Conservation (phyloP, 1,284 basidiomycete species). For the Moesziomyces sp. region DNA sequence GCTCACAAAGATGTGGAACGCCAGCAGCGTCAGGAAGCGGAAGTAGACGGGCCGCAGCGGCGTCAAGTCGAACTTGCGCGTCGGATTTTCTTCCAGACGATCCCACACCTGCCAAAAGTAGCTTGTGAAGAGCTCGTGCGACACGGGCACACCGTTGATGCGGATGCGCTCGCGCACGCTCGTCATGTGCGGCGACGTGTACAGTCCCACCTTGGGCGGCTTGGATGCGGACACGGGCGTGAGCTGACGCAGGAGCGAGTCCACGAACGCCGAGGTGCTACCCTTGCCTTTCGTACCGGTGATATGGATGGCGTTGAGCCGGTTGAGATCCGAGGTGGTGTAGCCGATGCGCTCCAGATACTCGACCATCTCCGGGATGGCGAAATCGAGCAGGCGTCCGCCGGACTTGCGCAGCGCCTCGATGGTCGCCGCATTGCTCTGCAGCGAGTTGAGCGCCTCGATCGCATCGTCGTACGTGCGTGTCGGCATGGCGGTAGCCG, state of each 20-base stretch:
- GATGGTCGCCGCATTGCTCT: slow-evolving; percentile 91
- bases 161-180: slow-evolving; percentile 95
- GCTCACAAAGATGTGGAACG: slow-evolving; percentile 88
- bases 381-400: slow-evolving; percentile 75
- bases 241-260: slow-evolving; percentile 60
- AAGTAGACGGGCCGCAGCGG: slow-evolving; percentile 90
- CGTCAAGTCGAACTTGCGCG: slow-evolving; percentile 68
- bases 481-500: background rate
- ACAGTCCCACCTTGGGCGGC: slow-evolving; percentile 75
- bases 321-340: slow-evolving; percentile 80
- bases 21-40: slow-evolving; percentile 89
- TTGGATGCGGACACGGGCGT: slow-evolving; percentile 33
- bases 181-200: slow-evolving; percentile 96
- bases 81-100: slow-evolving; percentile 76
- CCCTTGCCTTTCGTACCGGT: slow-evolving; percentile 99
- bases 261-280: slow-evolving; percentile 88
- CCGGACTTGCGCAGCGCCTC: slow-evolving; percentile 84
- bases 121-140: slow-evolving; percentile 85
- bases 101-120: slow-evolving; percentile 99
- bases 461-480: slow-evolving; percentile 77
- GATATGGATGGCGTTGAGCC: slow-evolving; percentile 92
- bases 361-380: slow-evolving; percentile 89
- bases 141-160: slow-evolving; percentile 88
- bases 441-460: slow-evolving; percentile 86
- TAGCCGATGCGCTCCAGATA: slow-evolving; percentile 90